phyloP scores from a whole-genome alignment of 768 basidiomycete species.

The Tylopilus sp. region DNA sequence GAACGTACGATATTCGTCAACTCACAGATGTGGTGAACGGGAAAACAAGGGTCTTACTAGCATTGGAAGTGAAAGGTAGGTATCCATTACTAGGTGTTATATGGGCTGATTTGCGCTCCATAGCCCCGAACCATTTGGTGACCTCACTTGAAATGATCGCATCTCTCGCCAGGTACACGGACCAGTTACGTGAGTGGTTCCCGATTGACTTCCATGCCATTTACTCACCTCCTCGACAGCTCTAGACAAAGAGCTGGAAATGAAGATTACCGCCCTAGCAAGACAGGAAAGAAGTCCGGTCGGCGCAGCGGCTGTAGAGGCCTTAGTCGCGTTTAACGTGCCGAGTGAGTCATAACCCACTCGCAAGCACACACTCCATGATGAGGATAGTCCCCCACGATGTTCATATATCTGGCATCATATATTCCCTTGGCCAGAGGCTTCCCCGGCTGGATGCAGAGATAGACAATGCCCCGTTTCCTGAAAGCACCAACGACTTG shows the following conservation, averaged over 20 bases:
- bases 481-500: background rate
- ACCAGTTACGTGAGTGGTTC: background rate
- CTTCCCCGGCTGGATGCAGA: slow-evolving; percentile 9
- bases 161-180: background rate
- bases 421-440: background rate
- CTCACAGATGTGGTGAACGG: background rate
- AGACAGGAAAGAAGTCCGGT: background rate
- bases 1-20: background rate
- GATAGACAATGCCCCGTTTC: background rate
- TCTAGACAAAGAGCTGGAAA: background rate
- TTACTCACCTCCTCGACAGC: background rate
- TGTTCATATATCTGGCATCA: background rate
- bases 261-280: background rate
- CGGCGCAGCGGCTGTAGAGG: slow-evolving; percentile 6
- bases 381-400: background rate
- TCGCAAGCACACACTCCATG: background rate
- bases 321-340: background rate
- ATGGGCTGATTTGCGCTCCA: background rate
- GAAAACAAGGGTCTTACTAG: background rate
- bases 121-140: background rate
- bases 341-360: background rate
- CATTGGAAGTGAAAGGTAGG: slow-evolving; percentile 6
- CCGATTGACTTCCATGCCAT: background rate
- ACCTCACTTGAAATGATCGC: slow-evolving; percentile 2
- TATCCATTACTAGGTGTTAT: background rate